Evolutionary conservation across 192 early-diverging fungal genomes (phyloP).

Genomic region (Coemansia sp.): DNA sequence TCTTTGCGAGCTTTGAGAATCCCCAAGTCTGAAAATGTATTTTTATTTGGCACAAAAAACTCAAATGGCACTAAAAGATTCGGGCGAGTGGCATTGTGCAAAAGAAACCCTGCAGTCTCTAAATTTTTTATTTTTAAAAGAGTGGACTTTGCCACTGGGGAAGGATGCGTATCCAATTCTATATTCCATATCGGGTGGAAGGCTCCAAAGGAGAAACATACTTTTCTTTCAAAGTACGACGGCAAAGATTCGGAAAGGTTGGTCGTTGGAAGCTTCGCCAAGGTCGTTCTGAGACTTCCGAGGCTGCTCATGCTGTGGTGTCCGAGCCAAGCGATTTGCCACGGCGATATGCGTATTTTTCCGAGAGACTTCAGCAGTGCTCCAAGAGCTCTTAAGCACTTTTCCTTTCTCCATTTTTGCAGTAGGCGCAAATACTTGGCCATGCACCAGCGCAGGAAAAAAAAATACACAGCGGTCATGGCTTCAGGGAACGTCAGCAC

Average conservation of each 20-base stretch:
- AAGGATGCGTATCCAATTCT: background rate
- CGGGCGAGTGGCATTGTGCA: no score
- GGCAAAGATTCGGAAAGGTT: slow-evolving; percentile 67
- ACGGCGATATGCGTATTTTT: slow-evolving; percentile 57
- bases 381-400: slow-evolving; percentile 36
- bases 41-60: no score
- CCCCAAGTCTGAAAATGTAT: no score
- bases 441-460: slow-evolving; percentile 46
- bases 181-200: background rate
- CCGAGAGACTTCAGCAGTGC: slow-evolving; percentile 49
- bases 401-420: slow-evolving; percentile 7
- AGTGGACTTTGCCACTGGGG: background rate
- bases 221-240: slow-evolving; percentile 11
- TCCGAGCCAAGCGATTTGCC: slow-evolving; percentile 67
- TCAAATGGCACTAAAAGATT: no score
- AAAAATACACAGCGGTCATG: slow-evolving; percentile 84
- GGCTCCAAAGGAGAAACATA: background rate
- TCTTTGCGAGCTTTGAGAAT: no score
- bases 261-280: slow-evolving; percentile 75
- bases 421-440: slow-evolving; percentile 62
- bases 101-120: no score
- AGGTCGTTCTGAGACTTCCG: slow-evolving; percentile 23
- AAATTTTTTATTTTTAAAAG: background rate
- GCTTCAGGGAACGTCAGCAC: slow-evolving; percentile 72
- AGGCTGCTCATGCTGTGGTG: no score